Conservation (phyloP, 1,284 basidiomycete genomes). For the Malassezia cuniculi region DNA sequence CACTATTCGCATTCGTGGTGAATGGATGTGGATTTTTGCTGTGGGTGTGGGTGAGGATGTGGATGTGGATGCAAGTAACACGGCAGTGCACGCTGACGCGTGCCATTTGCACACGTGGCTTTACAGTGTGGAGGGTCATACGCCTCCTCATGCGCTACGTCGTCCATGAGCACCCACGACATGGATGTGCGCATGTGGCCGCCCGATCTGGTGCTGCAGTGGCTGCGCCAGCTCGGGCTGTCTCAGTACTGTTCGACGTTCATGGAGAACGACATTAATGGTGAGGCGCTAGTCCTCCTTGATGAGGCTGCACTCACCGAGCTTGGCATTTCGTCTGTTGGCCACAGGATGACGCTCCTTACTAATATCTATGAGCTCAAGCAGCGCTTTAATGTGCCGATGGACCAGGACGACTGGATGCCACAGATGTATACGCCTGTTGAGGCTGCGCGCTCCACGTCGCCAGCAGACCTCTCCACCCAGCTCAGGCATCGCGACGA, state of each 20-base stretch:
- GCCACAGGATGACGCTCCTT: conserved; percentile 37
- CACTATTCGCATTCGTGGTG: no score
- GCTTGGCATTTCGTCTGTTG: conserved; percentile 34
- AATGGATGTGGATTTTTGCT: no score
- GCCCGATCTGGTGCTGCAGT: conserved; percentile 24
- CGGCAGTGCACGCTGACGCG: no score
- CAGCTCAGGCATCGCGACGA: conserved; percentile 22
- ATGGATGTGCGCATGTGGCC: conserved; percentile 34
- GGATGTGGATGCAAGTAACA: no score
- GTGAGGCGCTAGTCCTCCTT: conserved; percentile 38
- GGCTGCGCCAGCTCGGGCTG: conserved; percentile 24
- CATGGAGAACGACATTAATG: conserved; percentile 33
- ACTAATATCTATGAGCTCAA: conserved; percentile 35
- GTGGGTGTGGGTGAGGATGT: no score
- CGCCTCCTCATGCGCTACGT: no score
- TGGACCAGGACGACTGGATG: conserved; percentile 39
- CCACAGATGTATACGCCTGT: conserved; percentile 16
- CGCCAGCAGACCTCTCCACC: background rate
- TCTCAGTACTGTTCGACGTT: conserved; percentile 17
- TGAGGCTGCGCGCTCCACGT: background rate
- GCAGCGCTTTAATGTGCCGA: conserved; percentile 25
- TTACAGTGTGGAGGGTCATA: no score
- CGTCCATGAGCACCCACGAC: no score
- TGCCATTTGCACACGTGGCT: no score
- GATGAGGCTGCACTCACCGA: conserved; percentile 39